These are phyloP conservation scores for Meira miltonrushii DNA, from an alignment of 1,284 basidiomycete genomes.

Conservation along the genomic window DNA sequence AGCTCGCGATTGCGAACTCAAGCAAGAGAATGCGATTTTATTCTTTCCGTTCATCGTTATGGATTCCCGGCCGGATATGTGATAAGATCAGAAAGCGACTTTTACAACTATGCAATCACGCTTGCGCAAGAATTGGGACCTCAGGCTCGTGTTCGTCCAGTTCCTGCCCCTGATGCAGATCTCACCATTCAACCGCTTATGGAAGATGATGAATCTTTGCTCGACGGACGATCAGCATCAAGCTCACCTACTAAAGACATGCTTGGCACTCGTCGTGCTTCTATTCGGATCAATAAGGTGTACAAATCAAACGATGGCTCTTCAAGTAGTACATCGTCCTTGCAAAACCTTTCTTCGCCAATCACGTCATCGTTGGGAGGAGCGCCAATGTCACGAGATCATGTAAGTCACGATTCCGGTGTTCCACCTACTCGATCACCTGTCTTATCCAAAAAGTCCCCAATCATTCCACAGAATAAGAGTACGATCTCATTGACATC, in stretches of 20 bases:
- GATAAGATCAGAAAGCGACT: constrained; percentile 46
- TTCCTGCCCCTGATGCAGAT: constrained; percentile 21
- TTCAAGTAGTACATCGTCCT: neutral
- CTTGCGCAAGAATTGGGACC: constrained; percentile 38
- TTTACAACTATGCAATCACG: constrained; percentile 36
- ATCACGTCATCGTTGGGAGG: neutral
- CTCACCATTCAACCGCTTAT: neutral
- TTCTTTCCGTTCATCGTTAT: constrained; percentile 41
- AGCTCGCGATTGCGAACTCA: constrained; percentile 28
- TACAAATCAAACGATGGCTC: too few species aligned
- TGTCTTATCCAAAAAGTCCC: too few species aligned
- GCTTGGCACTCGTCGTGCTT: neutral
- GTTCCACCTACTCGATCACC: too few species aligned
- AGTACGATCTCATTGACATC: neutral
- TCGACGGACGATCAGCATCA: neutral
- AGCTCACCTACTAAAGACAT: neutral
- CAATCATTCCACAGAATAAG: neutral
- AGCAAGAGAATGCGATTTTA: constrained; percentile 23
- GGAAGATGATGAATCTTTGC: neutral
- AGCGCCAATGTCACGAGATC: neutral
- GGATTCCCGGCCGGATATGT: constrained; percentile 39
- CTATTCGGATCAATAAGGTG: too few species aligned
- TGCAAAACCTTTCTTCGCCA: neutral
- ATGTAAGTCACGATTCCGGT: neutral
- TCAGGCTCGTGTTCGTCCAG: constrained; percentile 31